A percentile compares a stretch with the other conserved stretches of the same genome.
Conservation (phyloP, 2,329 filamentous ascomycete species). For the Hysterium pulicare region DNA sequence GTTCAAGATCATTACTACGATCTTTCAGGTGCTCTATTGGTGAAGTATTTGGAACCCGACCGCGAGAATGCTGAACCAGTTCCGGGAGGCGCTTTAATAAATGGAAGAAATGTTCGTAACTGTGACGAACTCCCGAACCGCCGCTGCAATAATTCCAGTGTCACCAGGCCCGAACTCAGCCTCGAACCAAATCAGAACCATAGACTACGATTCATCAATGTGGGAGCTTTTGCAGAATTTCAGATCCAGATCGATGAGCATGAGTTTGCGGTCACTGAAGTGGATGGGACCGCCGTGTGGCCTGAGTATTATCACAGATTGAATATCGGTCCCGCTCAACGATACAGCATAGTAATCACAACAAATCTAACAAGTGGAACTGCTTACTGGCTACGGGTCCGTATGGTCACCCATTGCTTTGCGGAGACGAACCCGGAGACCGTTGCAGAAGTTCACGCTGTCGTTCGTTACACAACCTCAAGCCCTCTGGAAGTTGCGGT, state of each 20-base stretch:
- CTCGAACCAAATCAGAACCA: slow-evolving; percentile 57
- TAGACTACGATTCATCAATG: slow-evolving; percentile 67
- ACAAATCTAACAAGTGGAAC: slow-evolving; percentile 41
- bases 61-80: slow-evolving; percentile 57
- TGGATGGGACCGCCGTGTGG: slow-evolving; percentile 61
- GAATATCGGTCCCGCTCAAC: slow-evolving; percentile 64
- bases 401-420: slow-evolving; percentile 60
- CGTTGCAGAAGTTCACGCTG: slow-evolving; percentile 48
- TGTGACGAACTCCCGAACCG: slow-evolving; percentile 36
- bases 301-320: slow-evolving; percentile 56
- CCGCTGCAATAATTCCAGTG: slow-evolving; percentile 33
- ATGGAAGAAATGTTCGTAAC: slow-evolving; percentile 38
- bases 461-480: slow-evolving; percentile 45
- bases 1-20: slow-evolving; percentile 69
- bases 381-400: slow-evolving; percentile 51
- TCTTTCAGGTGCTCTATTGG: slow-evolving; percentile 44
- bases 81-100: slow-evolving; percentile 43
- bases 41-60: slow-evolving; percentile 51
- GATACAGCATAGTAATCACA: slow-evolving; percentile 63
- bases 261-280: slow-evolving; percentile 59
- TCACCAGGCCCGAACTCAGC: slow-evolving; percentile 26
- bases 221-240: slow-evolving; percentile 63
- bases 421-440: slow-evolving; percentile 48
- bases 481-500: neutral
- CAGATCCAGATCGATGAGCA: slow-evolving; percentile 63